These are phyloP conservation scores for Angomonas deanei DNA, from an alignment of 208 protist genomes.

Conservation along the genomic window DNA sequence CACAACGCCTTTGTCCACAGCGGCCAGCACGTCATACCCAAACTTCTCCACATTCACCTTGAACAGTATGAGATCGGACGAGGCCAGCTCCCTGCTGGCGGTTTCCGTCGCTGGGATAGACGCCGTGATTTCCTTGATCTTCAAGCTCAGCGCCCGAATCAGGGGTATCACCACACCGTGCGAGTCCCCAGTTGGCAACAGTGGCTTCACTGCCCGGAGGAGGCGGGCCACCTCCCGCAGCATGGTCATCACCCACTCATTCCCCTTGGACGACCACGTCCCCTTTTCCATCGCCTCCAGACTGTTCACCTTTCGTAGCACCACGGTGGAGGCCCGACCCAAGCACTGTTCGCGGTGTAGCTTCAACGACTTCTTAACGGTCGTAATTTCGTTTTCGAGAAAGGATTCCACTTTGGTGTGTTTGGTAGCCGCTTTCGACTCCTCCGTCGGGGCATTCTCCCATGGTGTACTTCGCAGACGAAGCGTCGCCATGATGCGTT, in stretches of 20 bases:
- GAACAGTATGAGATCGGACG: constrained; percentile 81
- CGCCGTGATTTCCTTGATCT: constrained; percentile 52
- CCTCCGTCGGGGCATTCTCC: background rate
- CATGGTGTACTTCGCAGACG: background rate
- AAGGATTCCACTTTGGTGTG: constrained; percentile 4
- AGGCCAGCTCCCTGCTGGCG: constrained; percentile 25
- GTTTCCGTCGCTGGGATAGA: constrained; percentile 22
- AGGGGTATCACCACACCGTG: constrained; percentile 70
- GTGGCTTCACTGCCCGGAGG: constrained; percentile 49
- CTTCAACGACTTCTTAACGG: constrained; percentile 57
- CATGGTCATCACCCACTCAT: constrained; percentile 89
- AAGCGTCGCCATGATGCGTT: constrained; percentile 21
- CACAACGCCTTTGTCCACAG: constrained; percentile 38
- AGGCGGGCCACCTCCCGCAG: constrained; percentile 77
- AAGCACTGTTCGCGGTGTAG: constrained; percentile 55
- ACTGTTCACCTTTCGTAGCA: constrained; percentile 62
- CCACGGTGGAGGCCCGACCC: constrained; percentile 55
- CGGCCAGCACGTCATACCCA: constrained; percentile 79
- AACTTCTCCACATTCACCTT: constrained; percentile 89
- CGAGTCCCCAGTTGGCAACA: constrained; percentile 56
- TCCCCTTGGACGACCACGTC: constrained; percentile 43
- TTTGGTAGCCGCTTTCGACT: background rate
- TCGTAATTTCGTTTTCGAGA: constrained; percentile 21
- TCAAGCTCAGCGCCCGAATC: constrained; percentile 50
- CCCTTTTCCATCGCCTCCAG: constrained; percentile 18